These are phyloP conservation scores for Aspergillus coremiiformis DNA, from an alignment of 495 filamentous ascomycete species.

Conservation along the genomic window DNA sequence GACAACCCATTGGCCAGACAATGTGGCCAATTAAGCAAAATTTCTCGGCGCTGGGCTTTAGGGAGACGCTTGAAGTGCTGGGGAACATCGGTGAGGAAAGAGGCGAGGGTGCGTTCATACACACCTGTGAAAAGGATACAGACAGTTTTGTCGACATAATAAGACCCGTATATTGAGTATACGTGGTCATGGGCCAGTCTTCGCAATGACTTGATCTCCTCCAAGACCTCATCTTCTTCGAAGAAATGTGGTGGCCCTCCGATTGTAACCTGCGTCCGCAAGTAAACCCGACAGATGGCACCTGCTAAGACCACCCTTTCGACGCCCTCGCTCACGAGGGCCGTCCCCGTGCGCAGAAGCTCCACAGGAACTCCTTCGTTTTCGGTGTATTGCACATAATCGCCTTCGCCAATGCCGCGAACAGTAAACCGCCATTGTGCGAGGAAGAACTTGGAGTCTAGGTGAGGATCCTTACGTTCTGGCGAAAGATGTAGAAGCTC, in stretches of 20 bases:
- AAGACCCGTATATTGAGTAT: slow-evolving; percentile 72
- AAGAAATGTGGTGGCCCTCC: slow-evolving; percentile 51
- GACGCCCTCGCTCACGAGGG: slow-evolving; percentile 40
- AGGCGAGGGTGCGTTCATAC: slow-evolving; percentile 68
- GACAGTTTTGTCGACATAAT: slow-evolving; percentile 62
- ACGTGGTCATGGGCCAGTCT: slow-evolving; percentile 71
- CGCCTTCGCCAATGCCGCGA: slow-evolving; percentile 59
- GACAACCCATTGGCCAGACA: slow-evolving; percentile 73
- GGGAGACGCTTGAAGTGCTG: slow-evolving; percentile 59
- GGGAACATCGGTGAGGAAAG: slow-evolving; percentile 64
- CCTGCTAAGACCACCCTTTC: slow-evolving; percentile 60
- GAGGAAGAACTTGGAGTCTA: slow-evolving; percentile 69
- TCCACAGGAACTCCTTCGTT: slow-evolving; percentile 78
- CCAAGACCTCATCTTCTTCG: slow-evolving; percentile 58
- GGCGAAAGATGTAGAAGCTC: slow-evolving; percentile 57
- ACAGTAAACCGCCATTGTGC: slow-evolving; percentile 78
- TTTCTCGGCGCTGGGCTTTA: slow-evolving; percentile 60
- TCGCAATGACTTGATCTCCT: slow-evolving; percentile 56
- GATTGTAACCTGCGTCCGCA: slow-evolving; percentile 65
- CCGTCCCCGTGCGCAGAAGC: slow-evolving; percentile 49
- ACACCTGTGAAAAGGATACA: slow-evolving; percentile 71
- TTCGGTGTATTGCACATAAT: slow-evolving; percentile 64
- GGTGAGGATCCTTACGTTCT: slow-evolving; percentile 45
- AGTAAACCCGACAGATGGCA: slow-evolving; percentile 42
- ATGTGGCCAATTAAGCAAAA: slow-evolving; percentile 79